Evolutionary conservation across 2,329 filamentous ascomycete genomes (phyloP).

Genomic region (Apiospora arundinis): DNA sequence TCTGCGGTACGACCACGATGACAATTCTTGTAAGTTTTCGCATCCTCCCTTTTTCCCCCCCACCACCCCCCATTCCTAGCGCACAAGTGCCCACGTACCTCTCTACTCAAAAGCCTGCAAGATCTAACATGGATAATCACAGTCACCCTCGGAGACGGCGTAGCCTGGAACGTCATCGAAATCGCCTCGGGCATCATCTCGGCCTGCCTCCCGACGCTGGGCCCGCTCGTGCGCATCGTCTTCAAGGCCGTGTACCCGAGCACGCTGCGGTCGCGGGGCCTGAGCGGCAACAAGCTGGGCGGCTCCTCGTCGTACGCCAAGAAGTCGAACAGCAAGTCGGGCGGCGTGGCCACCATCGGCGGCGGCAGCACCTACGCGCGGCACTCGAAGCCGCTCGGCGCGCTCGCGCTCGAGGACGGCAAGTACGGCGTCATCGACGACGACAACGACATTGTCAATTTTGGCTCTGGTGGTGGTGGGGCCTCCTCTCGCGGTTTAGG

Average conservation of each 20-base stretch:
- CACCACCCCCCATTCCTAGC: neutral
- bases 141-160: constrained; percentile 20
- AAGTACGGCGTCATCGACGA: constrained; percentile 23
- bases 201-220: constrained; percentile 21
- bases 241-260: constrained; percentile 19
- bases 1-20: constrained; percentile 19
- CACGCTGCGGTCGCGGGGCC: neutral
- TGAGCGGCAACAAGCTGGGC: neutral
- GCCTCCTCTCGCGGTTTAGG: too few relatives aligned
- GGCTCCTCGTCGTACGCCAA: constrained; percentile 13
- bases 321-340: neutral
- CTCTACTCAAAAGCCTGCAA: neutral
- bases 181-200: constrained; percentile 22
- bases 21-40: constrained; percentile 22
- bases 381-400: neutral
- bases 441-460: constrained; percentile 12
- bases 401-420: constrained; percentile 11
- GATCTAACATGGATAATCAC: neutral
- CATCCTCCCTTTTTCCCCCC: too few relatives aligned
- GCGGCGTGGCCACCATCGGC: constrained; percentile 21
- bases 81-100: too few relatives aligned
- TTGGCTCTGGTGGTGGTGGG: too few relatives aligned
- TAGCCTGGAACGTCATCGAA: constrained; percentile 24
- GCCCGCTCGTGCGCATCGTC: constrained; percentile 21
- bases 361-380: neutral